These are phyloP conservation scores for Mortierella sp. DNA, from an alignment of 371 early-diverging fungal species.

Conservation along the genomic window DNA sequence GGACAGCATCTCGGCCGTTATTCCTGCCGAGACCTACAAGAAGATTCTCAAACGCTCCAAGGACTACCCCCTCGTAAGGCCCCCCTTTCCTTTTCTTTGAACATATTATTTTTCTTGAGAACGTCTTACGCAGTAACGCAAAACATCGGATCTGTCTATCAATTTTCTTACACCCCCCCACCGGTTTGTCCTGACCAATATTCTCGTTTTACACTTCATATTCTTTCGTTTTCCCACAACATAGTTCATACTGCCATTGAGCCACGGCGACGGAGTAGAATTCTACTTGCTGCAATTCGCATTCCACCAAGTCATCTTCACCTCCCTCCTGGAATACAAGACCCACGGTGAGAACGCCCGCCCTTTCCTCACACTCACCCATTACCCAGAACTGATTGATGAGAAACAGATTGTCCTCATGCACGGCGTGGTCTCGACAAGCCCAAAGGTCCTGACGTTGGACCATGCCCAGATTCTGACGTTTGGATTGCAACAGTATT, in stretches of 20 bases:
- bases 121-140: background rate
- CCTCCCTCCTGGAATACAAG: constrained; percentile 93
- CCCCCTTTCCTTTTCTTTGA: background rate
- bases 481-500: constrained; percentile 89
- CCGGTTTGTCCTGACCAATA: background rate
- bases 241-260: constrained; percentile 91
- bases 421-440: constrained; percentile 84
- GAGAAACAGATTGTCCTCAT: constrained; percentile 91
- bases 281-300: constrained; percentile 90
- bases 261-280: constrained; percentile 88
- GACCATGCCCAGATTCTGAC: constrained; percentile 88
- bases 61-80: constrained; percentile 80
- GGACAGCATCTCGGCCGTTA: constrained; percentile 81
- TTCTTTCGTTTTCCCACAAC: background rate
- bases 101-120: background rate
- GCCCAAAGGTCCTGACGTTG: constrained; percentile 69
- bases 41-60: constrained; percentile 73
- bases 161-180: background rate
- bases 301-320: constrained; percentile 88
- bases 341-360: constrained; percentile 83
- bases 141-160: background rate
- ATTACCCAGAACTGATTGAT: constrained; percentile 88
- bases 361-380: constrained; percentile 88
- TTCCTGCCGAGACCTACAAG: constrained; percentile 81
- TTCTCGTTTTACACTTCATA: background rate